A percentile compares a stretch with the other conserved stretches of the same genome.
These are phyloP conservation scores for Eutrema japonicum DNA, from an alignment of 345 rosid species.

Conservation along the genomic window DNA sequence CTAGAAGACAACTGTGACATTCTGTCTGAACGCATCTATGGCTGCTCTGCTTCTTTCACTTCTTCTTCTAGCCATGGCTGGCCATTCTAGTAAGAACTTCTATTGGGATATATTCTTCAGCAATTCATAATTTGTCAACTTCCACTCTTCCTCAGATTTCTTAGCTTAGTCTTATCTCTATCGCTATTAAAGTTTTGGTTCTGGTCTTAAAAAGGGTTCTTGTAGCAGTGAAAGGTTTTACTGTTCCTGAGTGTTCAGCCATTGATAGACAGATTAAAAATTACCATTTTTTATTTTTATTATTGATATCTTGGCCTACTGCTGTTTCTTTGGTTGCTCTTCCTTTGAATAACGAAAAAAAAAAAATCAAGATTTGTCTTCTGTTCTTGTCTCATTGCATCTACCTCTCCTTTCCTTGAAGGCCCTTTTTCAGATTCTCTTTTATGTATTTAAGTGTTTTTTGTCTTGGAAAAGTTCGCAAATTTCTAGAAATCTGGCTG, in stretches of 20 bases:
- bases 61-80: conserved; percentile 56
- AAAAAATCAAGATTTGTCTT: conserved; percentile 10
- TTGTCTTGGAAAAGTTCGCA: conserved; percentile 2
- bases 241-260: conserved; percentile 30
- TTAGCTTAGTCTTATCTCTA: conserved; percentile 12
- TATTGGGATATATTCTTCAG: no score
- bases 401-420: background rate
- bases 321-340: conserved; percentile 12
- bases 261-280: conserved; percentile 7
- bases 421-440: background rate
- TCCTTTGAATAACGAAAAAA: background rate
- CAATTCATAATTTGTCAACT: no score
- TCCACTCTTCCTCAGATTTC: conserved; percentile 27
- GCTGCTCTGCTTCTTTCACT: conserved; percentile 50
- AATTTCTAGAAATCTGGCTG: background rate
- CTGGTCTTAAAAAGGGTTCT: conserved; percentile 7
- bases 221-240: conserved; percentile 29
- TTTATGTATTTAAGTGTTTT: background rate
- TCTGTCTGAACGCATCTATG: conserved; percentile 45
- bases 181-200: background rate
- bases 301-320: conserved; percentile 5
- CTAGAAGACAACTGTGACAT: conserved; percentile 27
- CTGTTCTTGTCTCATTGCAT: conserved; percentile 15
- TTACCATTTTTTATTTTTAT: background rate
- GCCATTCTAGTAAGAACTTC: conserved; percentile 53